A percentile compares a stretch with the other conserved stretches of the same genome.
Conservation (phyloP, 257 asterid genomes). For the Nicotiana tabacum region DNA sequence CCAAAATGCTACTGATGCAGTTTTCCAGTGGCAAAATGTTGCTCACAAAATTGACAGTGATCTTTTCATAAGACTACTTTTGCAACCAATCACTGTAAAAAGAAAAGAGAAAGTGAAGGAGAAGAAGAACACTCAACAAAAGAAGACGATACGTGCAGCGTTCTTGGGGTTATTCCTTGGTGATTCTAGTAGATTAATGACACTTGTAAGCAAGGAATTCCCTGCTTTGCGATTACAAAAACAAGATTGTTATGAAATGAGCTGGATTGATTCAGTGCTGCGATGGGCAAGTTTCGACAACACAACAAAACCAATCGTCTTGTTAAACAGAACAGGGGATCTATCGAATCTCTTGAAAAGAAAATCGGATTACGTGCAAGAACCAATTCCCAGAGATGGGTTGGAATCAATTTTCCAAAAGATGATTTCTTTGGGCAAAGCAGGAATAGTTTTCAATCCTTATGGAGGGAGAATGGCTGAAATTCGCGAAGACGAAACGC, state of each 20-base stretch:
- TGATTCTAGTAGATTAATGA: slow-evolving; percentile 27
- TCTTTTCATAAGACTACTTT: slow-evolving; percentile 28
- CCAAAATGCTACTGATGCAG: slow-evolving; percentile 26
- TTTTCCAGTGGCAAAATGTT: slow-evolving; percentile 29
- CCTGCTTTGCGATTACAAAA: slow-evolving; percentile 38
- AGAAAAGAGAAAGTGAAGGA: not conserved
- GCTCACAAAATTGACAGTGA: slow-evolving; percentile 27
- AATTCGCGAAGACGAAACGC: slow-evolving; percentile 22
- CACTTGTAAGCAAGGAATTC: slow-evolving; percentile 21
- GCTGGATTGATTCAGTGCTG: slow-evolving; percentile 50
- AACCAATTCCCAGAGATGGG: slow-evolving; percentile 35
- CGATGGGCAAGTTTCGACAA: slow-evolving; percentile 35
- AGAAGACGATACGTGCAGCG: slow-evolving; percentile 29
- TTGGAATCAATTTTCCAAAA: slow-evolving; percentile 38
- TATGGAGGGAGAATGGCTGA: slow-evolving; percentile 38
- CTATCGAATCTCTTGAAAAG: slow-evolving; percentile 24
- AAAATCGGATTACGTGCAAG: slow-evolving; percentile 56
- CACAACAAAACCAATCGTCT: slow-evolving; percentile 32
- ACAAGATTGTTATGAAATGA: slow-evolving; percentile 41
- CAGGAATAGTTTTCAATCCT: slow-evolving; percentile 31
- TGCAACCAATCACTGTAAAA: slow-evolving; percentile 20
- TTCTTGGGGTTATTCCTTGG: slow-evolving; percentile 44
- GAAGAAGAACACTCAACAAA: not conserved
- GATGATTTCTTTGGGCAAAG: slow-evolving; percentile 39
- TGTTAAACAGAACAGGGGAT: slow-evolving; percentile 38